Percentiles rank a stretch among this genome's conserved stretches.
phyloP scores from a whole-genome alignment of 2,329 filamentous ascomycete genomes.

The Chaetomium sp. region DNA sequence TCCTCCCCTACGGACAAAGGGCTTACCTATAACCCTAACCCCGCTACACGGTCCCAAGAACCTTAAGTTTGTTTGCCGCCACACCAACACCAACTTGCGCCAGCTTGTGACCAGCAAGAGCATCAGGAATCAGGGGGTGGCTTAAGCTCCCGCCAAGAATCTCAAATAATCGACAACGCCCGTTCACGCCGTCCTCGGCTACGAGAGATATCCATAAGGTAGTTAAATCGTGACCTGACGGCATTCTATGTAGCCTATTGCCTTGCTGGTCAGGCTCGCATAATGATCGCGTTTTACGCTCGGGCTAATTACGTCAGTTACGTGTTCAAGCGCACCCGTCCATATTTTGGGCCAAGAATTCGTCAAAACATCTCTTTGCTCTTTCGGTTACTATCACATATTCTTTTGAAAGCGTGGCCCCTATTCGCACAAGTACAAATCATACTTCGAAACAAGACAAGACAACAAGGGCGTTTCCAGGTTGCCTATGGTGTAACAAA shows the following conservation, averaged over 20 bases:
- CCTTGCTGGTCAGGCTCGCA: no score
- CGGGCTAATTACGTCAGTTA: no score
- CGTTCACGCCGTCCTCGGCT: neutral
- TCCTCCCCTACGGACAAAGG: neutral
- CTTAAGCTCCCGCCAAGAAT: neutral
- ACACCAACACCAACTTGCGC: neutral
- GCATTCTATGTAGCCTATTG: neutral
- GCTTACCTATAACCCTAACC: constrained; percentile 20
- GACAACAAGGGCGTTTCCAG: neutral
- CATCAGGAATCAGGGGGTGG: constrained; percentile 3
- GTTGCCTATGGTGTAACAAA: constrained; percentile 5
- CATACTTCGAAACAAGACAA: neutral
- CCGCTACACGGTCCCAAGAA: neutral
- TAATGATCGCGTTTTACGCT: no score
- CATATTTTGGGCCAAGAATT: neutral
- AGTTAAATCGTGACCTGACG: neutral
- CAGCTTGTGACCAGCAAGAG: neutral
- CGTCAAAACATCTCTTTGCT: neutral
- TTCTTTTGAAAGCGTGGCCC: neutral
- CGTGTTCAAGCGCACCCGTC: neutral
- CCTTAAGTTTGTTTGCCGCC: neutral
- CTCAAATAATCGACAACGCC: neutral
- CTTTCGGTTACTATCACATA: neutral
- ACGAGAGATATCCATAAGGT: neutral
- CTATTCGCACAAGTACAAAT: neutral